Conservation (phyloP, 2,329 filamentous ascomycete species). For the Xylogone sp. region DNA sequence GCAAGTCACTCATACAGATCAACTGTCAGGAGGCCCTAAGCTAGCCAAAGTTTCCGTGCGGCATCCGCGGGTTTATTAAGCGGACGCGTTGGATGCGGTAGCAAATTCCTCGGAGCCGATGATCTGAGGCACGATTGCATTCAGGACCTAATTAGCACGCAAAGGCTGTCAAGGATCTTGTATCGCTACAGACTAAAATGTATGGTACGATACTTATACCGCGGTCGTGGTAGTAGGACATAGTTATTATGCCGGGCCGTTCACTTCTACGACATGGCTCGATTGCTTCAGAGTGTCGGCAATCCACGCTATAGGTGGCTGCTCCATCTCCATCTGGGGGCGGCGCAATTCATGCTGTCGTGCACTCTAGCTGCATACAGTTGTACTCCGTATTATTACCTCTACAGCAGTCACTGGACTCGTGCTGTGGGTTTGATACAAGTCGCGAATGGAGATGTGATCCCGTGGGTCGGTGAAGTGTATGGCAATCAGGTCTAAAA, state of each 20-base stretch:
- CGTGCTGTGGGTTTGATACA: no score
- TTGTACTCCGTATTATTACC: no score
- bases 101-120: not conserved
- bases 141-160: not conserved
- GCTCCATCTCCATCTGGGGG: no score
- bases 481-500: no score
- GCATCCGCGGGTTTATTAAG: not conserved
- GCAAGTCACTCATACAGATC: not conserved
- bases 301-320: no score
- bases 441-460: no score
- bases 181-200: not conserved
- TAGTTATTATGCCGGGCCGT: not conserved
- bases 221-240: not conserved
- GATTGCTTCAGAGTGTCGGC: no score
- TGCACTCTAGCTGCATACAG: no score
- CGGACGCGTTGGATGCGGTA: not conserved
- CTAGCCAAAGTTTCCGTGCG: not conserved
- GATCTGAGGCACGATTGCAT: not conserved
- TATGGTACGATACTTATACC: not conserved
- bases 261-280: not conserved
- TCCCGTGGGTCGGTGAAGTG: no score
- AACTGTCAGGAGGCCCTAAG: not conserved
- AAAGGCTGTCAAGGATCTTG: not conserved
- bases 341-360: no score
- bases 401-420: no score